phyloP scores from a whole-genome alignment of 179 eudicot genomes.

The Silene vulgaris region DNA sequence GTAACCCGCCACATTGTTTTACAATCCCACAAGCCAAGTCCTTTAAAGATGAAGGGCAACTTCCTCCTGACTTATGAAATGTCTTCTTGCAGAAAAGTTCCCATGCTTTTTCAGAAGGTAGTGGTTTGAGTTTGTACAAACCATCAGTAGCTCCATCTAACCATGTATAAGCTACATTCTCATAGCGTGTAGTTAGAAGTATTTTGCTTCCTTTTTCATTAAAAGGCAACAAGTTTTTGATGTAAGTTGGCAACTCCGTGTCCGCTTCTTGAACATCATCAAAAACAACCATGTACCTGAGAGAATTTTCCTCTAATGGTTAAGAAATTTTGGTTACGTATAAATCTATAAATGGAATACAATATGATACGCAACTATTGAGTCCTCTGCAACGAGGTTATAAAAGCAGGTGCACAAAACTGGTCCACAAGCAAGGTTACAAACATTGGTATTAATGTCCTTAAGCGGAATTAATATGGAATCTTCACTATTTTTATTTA shows the following conservation, averaged over 20 bases:
- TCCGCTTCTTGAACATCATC: conserved; percentile 28
- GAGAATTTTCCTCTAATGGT: neutral
- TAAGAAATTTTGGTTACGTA: neutral
- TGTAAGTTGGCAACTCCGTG: neutral
- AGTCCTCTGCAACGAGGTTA: too few relatives aligned
- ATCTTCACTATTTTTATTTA: too few relatives aligned
- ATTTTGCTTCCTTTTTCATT: conserved; percentile 25
- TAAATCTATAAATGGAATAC: neutral
- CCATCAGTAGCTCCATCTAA: conserved; percentile 10
- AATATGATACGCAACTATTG: too few relatives aligned
- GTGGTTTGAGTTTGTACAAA: conserved; percentile 22
- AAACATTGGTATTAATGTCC: too few relatives aligned
- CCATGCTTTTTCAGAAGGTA: conserved; percentile 24
- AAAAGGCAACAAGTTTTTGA: conserved; percentile 19
- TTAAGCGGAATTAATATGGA: too few relatives aligned
- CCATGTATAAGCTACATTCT: conserved; percentile 27
- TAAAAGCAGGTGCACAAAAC: too few relatives aligned
- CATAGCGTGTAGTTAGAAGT: conserved; percentile 32
- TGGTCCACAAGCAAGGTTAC: too few relatives aligned
- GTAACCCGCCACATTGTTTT: conserved; percentile 33
- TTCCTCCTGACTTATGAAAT: conserved; percentile 8
- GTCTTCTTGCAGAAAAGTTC: conserved; percentile 34
- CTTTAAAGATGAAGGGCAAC: conserved; percentile 19
- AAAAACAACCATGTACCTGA: conserved; percentile 30
- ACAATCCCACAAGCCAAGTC: conserved; percentile 22